Evolutionary conservation across 202 grass and related monocot species (phyloP).

Genomic region (Schoenoplectus triqueter): DNA sequence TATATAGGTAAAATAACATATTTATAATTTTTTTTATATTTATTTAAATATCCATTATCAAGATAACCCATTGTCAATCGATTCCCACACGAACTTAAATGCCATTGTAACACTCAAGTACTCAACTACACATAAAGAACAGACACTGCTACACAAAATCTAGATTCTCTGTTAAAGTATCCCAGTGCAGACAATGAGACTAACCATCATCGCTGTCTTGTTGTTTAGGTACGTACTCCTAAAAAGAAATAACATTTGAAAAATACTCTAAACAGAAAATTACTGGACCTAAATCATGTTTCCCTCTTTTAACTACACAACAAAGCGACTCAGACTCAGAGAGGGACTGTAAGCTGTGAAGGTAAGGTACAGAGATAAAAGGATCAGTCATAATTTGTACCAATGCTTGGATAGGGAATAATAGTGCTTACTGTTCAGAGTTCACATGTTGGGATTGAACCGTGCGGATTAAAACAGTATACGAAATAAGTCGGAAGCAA

Average conservation of each 20-base stretch:
- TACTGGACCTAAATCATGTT: constrained; percentile 2
- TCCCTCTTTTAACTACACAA: constrained; percentile 37
- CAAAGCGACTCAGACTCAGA: constrained; percentile 23
- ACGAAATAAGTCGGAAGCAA: neutral
- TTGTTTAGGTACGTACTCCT: constrained; percentile 27
- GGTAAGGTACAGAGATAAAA: constrained; percentile 24
- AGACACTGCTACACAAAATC: neutral
- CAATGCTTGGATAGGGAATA: constrained; percentile 29
- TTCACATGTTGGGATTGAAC: constrained; percentile 40
- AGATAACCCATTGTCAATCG: too few relatives aligned
- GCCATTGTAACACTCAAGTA: neutral
- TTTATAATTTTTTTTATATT: too few relatives aligned
- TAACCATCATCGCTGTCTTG: constrained; percentile 22
- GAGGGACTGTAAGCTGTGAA: constrained; percentile 29
- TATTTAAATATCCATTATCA: too few relatives aligned
- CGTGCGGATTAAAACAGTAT: constrained; percentile 19
- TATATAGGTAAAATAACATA: too few relatives aligned
- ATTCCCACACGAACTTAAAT: neutral
- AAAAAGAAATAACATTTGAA: neutral
- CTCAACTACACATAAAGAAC: neutral
- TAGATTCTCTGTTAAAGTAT: constrained; percentile 22
- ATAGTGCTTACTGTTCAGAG: constrained; percentile 25
- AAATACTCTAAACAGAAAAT: constrained; percentile 1
- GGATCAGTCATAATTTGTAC: constrained; percentile 38
- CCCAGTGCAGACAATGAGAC: constrained; percentile 25